Evolutionary conservation across 805 yeast genomes (phyloP).

Genomic region (Wickerhamiella shivajii): DNA sequence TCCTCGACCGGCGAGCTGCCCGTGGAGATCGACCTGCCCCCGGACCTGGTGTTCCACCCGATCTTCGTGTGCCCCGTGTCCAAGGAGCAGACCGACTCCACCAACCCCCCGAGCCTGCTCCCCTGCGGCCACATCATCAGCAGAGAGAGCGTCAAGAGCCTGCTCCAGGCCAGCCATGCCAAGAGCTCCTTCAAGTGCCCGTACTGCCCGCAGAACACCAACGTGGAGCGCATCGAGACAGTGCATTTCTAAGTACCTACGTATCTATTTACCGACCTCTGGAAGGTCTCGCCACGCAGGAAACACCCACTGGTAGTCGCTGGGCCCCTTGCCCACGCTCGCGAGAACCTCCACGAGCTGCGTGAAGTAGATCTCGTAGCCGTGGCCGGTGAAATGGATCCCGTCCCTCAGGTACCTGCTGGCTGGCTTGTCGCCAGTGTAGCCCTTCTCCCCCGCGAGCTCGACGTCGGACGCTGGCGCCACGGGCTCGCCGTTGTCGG

Average conservation of each 20-base stretch:
- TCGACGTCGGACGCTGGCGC: slow-evolving; percentile 19
- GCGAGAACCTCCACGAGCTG: slow-evolving; percentile 24
- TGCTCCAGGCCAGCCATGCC: slow-evolving; percentile 28
- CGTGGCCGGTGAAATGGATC: slow-evolving; percentile 42
- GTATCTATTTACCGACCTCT: background rate
- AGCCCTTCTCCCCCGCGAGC: slow-evolving; percentile 11
- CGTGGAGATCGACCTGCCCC: slow-evolving; percentile 44
- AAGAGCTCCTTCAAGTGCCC: slow-evolving; percentile 50
- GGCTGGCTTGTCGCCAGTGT: slow-evolving; percentile 8
- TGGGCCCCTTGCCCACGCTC: background rate
- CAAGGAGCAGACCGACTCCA: slow-evolving; percentile 46
- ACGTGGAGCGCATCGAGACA: background rate
- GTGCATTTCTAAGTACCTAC: background rate
- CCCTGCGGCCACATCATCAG: slow-evolving; percentile 55
- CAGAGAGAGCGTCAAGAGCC: slow-evolving; percentile 35
- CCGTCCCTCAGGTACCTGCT: slow-evolving; percentile 35
- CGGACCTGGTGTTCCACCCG: slow-evolving; percentile 41
- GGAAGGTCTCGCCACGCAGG: slow-evolving; percentile 7
- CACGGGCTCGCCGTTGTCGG: slow-evolving; percentile 32
- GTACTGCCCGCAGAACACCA: slow-evolving; percentile 40
- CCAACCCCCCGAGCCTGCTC: slow-evolving; percentile 46
- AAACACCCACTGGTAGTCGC: slow-evolving; percentile 4
- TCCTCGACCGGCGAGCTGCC: slow-evolving; percentile 45
- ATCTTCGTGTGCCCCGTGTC: slow-evolving; percentile 59
- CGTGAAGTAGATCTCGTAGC: slow-evolving; percentile 37